Conservation (phyloP, 441 rosid genomes). For the Pelargonium citronellum region DNA sequence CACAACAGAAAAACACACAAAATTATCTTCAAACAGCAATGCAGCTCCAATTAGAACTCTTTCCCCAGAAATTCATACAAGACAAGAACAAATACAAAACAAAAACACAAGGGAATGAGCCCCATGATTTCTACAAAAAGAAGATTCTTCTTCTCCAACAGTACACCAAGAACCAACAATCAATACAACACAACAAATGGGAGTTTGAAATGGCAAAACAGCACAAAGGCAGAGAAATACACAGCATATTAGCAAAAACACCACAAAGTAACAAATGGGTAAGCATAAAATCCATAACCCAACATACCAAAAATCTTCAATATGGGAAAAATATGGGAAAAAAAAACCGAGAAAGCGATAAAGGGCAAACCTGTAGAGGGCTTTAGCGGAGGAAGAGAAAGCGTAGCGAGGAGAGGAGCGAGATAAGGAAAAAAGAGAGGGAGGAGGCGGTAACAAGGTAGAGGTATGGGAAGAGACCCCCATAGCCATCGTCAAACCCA, state of each 20-base stretch:
- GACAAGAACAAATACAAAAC: neutral
- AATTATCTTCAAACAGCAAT: too few relatives aligned
- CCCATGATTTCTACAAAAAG: neutral
- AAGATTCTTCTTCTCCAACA: neutral
- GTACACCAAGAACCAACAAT: neutral
- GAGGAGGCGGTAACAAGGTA: slow-evolving; percentile 39
- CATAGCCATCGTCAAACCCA: slow-evolving; percentile 40
- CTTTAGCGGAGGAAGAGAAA: slow-evolving; percentile 30
- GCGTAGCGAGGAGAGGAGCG: slow-evolving; percentile 34
- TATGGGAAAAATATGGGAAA: neutral
- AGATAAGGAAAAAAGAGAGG: slow-evolving; percentile 38
- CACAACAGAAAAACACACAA: neutral
- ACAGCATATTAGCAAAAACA: slow-evolving; percentile 6
- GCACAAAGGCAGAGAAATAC: neutral
- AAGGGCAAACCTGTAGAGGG: slow-evolving; percentile 39
- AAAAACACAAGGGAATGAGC: neutral
- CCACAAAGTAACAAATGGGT: slow-evolving; percentile 12
- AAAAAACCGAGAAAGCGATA: neutral
- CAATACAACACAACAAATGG: neutral
- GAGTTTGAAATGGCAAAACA: too few relatives aligned
- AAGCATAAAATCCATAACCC: slow-evolving; percentile 11
- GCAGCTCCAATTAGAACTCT: too few relatives aligned
- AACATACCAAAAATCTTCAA: slow-evolving; percentile 2
- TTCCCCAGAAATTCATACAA: too few relatives aligned
- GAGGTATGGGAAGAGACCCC: slow-evolving; percentile 47